Evolutionary conservation across 2,329 filamentous ascomycete genomes (phyloP).

Genomic region (Aureobasidium zeae): DNA sequence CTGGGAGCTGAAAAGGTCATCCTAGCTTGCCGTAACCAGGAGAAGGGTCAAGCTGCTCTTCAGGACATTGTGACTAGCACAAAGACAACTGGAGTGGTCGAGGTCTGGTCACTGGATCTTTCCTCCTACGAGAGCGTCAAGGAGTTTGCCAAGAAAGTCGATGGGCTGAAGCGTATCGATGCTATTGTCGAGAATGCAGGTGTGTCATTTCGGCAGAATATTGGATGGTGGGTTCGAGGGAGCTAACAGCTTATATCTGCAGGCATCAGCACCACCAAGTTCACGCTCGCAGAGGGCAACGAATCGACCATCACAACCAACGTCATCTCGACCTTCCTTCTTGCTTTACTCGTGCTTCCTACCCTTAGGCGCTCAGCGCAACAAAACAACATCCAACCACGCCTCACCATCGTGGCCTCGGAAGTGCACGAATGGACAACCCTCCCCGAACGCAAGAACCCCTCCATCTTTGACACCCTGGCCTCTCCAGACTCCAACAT

Average conservation of each 20-base stretch:
- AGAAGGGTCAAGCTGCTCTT: constrained; percentile 39
- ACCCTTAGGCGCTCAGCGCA: constrained; percentile 38
- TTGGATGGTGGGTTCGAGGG: background rate
- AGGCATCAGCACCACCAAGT: constrained; percentile 32
- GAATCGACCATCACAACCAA: constrained; percentile 46
- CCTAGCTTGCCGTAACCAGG: constrained; percentile 35
- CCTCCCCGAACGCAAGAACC: constrained; percentile 31
- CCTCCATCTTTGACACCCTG: constrained; percentile 31
- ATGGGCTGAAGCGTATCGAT: constrained; percentile 21
- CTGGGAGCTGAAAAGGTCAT: constrained; percentile 37
- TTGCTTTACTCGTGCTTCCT: constrained; percentile 43
- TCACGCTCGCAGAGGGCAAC: constrained; percentile 33
- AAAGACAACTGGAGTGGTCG: constrained; percentile 27
- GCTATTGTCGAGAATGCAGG: constrained; percentile 25
- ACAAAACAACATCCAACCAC: constrained; percentile 28
- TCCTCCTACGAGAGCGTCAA: constrained; percentile 31
- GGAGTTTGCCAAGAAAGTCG: constrained; percentile 28
- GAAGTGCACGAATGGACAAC: constrained; percentile 35
- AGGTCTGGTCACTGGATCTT: constrained; percentile 41
- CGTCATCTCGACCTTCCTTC: constrained; percentile 44
- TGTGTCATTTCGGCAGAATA: background rate
- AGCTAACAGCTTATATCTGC: background rate
- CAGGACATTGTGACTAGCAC: constrained; percentile 31
- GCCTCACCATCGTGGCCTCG: constrained; percentile 33
- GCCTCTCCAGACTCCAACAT: constrained; percentile 32